A percentile compares a stretch with the other conserved stretches of the same genome.
phyloP scores from a whole-genome alignment of 2,329 filamentous ascomycete species.

The Phaeosphaeriaceae sp. region DNA sequence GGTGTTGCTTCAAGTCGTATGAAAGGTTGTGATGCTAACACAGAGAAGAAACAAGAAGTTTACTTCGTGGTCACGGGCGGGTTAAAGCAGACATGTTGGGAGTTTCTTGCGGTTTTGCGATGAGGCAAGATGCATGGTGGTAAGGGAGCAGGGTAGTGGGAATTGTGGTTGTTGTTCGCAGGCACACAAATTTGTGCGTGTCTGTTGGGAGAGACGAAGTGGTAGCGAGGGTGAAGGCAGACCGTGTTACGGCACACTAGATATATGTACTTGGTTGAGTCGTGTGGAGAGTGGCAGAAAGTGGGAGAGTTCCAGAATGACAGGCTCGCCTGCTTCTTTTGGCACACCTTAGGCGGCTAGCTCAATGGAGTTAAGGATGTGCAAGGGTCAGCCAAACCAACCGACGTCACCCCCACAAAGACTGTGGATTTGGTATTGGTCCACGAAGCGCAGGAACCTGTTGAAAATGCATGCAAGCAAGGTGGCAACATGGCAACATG shows the following conservation, averaged over 20 bases:
- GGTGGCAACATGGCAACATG: too few species aligned
- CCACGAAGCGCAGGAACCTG: too few species aligned
- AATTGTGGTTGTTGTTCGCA: constrained; percentile 2
- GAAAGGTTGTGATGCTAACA: not conserved
- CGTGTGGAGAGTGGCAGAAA: constrained; percentile 12
- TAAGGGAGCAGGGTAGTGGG: constrained; percentile 2
- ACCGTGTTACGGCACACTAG: constrained; percentile 1
- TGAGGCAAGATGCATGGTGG: constrained; percentile 34
- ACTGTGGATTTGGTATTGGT: too few species aligned
- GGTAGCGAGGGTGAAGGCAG: constrained; percentile 23
- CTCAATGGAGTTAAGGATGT: constrained; percentile 8
- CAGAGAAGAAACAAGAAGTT: constrained; percentile 7
- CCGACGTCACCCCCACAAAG: not conserved
- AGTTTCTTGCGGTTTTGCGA: constrained; percentile 34
- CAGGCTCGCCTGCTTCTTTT: constrained; percentile 12
- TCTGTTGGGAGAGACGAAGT: constrained; percentile 10
- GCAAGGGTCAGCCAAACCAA: not conserved
- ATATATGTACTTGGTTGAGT: constrained; percentile 12
- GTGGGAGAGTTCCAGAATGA: constrained; percentile 10
- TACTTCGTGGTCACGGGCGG: constrained; percentile 33
- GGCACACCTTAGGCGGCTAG: constrained; percentile 5
- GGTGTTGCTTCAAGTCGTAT: not conserved
- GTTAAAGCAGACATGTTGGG: constrained; percentile 36
- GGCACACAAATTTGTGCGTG: constrained; percentile 10
- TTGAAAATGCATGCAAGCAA: too few species aligned